A percentile compares a stretch with the other conserved stretches of the same genome.
Conservation (phyloP, 2,329 filamentous ascomycete species). For the Pseudopithomyces chartarum region DNA sequence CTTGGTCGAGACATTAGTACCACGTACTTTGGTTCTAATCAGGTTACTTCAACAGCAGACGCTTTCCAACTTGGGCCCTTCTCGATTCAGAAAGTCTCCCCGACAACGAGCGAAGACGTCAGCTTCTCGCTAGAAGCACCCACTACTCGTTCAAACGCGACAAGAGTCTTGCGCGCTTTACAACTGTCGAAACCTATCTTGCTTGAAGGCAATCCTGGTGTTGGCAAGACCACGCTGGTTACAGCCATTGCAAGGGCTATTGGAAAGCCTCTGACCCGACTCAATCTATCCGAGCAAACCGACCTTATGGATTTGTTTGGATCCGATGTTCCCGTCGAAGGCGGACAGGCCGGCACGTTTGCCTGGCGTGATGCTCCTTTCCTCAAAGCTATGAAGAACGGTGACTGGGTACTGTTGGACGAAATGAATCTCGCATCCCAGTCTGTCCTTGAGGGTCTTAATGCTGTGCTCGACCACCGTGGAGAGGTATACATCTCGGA, state of each 20-base stretch:
- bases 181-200: constrained; percentile 90
- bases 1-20: constrained; percentile 66
- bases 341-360: constrained; percentile 87
- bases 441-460: constrained; percentile 92
- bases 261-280: constrained; percentile 82
- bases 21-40: constrained; percentile 68
- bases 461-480: constrained; percentile 94
- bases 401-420: constrained; percentile 94
- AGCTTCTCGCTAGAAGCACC: constrained; percentile 84
- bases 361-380: constrained; percentile 96
- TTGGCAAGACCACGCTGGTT: constrained; percentile 95
- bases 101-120: constrained; percentile 57
- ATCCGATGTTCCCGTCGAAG: constrained; percentile 93
- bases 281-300: constrained; percentile 97
- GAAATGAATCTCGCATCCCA: constrained; percentile 99
- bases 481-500: constrained; percentile 96
- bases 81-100: constrained; percentile 60
- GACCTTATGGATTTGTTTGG: constrained; percentile 98
- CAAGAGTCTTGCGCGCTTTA: constrained; percentile 87
- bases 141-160: constrained; percentile 86
- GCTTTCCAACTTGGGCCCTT: constrained; percentile 76
- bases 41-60: constrained; percentile 60
- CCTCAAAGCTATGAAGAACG: constrained; percentile 92
- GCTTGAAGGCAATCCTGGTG: constrained; percentile 94
- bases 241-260: constrained; percentile 80